These are phyloP conservation scores for Microascus cirrosus DNA, from an alignment of 2,329 filamentous ascomycete genomes.

Conservation along the genomic window DNA sequence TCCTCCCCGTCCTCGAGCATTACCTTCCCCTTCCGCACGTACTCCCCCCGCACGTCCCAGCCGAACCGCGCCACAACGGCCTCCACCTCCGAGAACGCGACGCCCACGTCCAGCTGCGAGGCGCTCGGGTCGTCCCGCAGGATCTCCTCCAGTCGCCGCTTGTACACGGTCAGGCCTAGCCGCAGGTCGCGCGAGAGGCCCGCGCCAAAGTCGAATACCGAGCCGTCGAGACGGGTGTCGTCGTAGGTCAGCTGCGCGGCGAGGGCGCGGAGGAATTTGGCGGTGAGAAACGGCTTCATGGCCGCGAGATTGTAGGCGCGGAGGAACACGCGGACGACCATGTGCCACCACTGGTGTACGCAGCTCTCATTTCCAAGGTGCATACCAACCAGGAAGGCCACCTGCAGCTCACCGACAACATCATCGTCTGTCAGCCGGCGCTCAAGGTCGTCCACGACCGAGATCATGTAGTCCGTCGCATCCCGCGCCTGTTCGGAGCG, in stretches of 20 bases:
- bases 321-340: constrained; percentile 38
- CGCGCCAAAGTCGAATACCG: constrained; percentile 25
- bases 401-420: constrained; percentile 48
- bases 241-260: constrained; percentile 45
- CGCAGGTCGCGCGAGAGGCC: constrained; percentile 24
- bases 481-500: constrained; percentile 34
- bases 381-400: constrained; percentile 45
- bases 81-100: constrained; percentile 38
- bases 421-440: constrained; percentile 22
- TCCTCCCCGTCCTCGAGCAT: constrained; percentile 43
- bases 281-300: constrained; percentile 30
- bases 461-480: constrained; percentile 33
- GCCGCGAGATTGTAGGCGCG: constrained; percentile 33
- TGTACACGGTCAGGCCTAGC: constrained; percentile 40
- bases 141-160: constrained; percentile 37
- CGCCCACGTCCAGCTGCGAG: constrained; percentile 30
- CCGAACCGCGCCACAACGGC: constrained; percentile 33
- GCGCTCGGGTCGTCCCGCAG: constrained; percentile 20
- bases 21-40: constrained; percentile 32
- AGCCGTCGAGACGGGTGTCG: constrained; percentile 33
- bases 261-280: constrained; percentile 35
- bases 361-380: constrained; percentile 48
- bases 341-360: constrained; percentile 51
- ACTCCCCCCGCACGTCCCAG: constrained; percentile 44
- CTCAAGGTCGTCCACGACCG: constrained; percentile 20